phyloP scores from a whole-genome alignment of 352 stramenopile genomes.

The Pythium sukuiense region DNA sequence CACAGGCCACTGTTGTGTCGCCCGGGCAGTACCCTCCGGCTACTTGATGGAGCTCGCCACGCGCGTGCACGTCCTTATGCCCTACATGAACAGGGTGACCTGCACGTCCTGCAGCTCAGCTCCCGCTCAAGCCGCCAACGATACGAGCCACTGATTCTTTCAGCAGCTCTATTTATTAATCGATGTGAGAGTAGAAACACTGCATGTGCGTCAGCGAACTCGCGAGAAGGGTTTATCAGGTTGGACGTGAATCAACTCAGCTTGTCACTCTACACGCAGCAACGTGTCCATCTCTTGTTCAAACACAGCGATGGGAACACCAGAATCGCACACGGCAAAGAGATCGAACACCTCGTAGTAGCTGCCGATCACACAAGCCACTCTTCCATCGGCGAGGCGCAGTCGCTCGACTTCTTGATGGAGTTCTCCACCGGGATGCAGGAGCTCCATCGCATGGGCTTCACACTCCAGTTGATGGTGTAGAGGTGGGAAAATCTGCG shows the following conservation, averaged over 20 bases:
- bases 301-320: slow-evolving; percentile 33
- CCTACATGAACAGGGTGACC: too few species aligned
- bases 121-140: too few species aligned
- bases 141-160: background rate
- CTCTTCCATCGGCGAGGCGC: slow-evolving; percentile 21
- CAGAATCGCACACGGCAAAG: slow-evolving; percentile 41
- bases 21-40: too few species aligned
- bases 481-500: slow-evolving; percentile 46
- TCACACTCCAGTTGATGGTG: slow-evolving; percentile 16
- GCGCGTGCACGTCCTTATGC: too few species aligned
- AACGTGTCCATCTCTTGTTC: slow-evolving; percentile 43
- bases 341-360: slow-evolving; percentile 47
- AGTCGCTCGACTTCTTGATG: slow-evolving; percentile 43
- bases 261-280: slow-evolving; percentile 1
- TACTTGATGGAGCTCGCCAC: too few species aligned
- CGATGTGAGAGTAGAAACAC: too few species aligned
- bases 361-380: slow-evolving; percentile 45
- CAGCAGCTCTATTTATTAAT: background rate
- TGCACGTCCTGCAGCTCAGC: too few species aligned
- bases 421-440: slow-evolving; percentile 17
- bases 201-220: too few species aligned
- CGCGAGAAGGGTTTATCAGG: too few species aligned
- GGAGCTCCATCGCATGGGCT: background rate
- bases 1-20: too few species aligned
- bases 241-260: too few species aligned